phyloP scores from a whole-genome alignment of 208 protist species.

The Leishmania lainsoni region DNA sequence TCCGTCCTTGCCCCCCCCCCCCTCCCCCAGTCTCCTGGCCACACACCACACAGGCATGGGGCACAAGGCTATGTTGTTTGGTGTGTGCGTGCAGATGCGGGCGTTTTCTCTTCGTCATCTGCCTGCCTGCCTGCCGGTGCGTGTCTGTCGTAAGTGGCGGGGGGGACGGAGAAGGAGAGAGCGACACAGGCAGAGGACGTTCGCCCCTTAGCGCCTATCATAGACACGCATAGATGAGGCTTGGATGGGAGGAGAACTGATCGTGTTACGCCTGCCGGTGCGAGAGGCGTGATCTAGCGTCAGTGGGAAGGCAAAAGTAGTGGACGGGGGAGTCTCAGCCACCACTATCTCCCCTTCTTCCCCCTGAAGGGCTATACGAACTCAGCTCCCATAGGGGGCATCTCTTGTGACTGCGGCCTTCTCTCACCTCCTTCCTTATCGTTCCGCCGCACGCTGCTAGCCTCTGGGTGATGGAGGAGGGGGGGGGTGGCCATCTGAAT shows the following conservation, averaged over 20 bases:
- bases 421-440: background rate
- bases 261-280: background rate
- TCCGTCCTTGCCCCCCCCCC: background rate
- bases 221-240: background rate
- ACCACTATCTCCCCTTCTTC: background rate
- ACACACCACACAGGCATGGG: background rate
- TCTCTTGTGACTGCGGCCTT: background rate
- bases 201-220: background rate
- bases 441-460: background rate
- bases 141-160: background rate
- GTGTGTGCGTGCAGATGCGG: background rate
- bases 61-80: background rate
- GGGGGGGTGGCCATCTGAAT: background rate
- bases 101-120: background rate
- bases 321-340: background rate
- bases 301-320: background rate
- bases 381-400: background rate
- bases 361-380: background rate
- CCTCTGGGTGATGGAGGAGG: background rate
- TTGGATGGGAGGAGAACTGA: background rate
- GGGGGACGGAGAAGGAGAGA: background rate
- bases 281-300: background rate
- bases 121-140: background rate
- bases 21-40: background rate
- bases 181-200: background rate